Evolutionary conservation across 2,329 filamentous ascomycete species (phyloP).

Genomic region (Claviceps sp.): DNA sequence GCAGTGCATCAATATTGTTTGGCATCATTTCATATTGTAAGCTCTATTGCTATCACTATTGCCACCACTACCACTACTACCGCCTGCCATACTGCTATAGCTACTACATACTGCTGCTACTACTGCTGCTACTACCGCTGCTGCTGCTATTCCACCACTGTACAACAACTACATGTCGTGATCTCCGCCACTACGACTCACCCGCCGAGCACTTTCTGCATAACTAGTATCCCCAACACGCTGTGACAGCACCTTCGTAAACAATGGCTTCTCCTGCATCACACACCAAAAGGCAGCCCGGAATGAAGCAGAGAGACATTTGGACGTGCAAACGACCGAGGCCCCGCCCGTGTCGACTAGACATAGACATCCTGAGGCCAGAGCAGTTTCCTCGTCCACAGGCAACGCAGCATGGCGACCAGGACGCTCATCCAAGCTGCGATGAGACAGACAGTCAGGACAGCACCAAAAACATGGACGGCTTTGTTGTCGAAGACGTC

Average conservation of each 20-base stretch:
- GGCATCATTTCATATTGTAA: too few species aligned
- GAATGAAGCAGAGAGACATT: conserved; percentile 2
- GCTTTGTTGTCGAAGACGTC: conserved; percentile 44
- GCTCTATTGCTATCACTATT: too few species aligned
- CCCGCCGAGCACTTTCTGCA: background rate
- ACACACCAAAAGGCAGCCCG: conserved; percentile 4
- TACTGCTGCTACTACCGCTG: background rate
- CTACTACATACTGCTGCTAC: background rate
- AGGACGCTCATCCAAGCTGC: conserved; percentile 58
- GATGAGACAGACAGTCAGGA: conserved; percentile 52
- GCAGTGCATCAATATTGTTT: too few species aligned
- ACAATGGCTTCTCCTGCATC: background rate
- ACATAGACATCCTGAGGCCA: conserved; percentile 51
- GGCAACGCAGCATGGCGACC: conserved; percentile 54
- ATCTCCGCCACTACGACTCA: too few species aligned
- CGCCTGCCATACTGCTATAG: too few species aligned
- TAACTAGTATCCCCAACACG: background rate
- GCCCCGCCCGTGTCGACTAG: conserved; percentile 4
- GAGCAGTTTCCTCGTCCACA: conserved; percentile 52
- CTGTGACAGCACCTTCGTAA: background rate
- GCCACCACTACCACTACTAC: too few species aligned
- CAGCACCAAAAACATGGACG: conserved; percentile 54
- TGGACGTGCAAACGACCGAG: background rate
- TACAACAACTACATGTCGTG: too few species aligned
- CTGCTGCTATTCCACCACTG: background rate